These are phyloP conservation scores for Mercurialis annua DNA, from an alignment of 345 rosid species.

Conservation along the genomic window DNA sequence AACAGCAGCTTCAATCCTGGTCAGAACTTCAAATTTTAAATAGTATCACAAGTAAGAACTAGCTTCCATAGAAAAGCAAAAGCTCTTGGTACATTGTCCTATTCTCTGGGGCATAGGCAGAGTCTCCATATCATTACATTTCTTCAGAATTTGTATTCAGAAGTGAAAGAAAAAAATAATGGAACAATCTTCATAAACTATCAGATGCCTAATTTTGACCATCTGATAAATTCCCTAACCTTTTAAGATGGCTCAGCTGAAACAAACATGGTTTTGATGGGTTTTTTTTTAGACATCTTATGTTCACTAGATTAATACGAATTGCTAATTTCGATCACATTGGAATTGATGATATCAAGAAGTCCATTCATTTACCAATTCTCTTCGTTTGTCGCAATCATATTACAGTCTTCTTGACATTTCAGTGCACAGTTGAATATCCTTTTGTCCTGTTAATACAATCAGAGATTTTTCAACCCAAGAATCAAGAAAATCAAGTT, in stretches of 20 bases:
- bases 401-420: constrained; percentile 32
- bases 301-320: background rate
- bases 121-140: background rate
- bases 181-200: background rate
- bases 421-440: constrained; percentile 41
- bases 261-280: background rate
- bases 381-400: constrained; percentile 26
- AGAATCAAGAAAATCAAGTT: constrained; percentile 13
- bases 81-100: background rate
- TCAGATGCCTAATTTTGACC: background rate
- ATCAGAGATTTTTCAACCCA: constrained; percentile 9
- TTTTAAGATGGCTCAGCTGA: background rate
- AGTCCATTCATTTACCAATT: constrained; percentile 33
- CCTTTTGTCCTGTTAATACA: constrained; percentile 50
- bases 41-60: constrained; percentile 9
- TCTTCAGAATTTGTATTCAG: background rate
- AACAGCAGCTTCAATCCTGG: constrained; percentile 32
- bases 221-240: background rate
- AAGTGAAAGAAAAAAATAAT: background rate
- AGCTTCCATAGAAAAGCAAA: background rate
- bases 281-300: background rate
- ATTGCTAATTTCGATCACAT: background rate
- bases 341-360: constrained; percentile 1
- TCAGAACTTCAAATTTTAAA: constrained; percentile 15
- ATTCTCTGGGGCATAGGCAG: constrained; percentile 3